Base-by-base conservation (phyloP, 164 flowering plant genomes). In the Amborella trichopoda region DNA sequence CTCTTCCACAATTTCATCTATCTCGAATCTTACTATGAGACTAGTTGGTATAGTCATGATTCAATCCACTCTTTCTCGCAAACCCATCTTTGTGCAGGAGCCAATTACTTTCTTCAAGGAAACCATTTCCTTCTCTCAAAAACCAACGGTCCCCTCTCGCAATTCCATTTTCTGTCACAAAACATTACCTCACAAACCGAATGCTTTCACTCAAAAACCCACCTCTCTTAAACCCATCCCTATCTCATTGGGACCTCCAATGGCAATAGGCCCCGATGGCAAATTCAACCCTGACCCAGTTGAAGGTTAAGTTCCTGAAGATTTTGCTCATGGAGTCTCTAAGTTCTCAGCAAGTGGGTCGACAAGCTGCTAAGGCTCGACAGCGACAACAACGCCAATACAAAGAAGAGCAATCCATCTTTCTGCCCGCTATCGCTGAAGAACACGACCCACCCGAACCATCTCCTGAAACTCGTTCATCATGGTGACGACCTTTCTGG, bases 291-390 rank as follows among this genome's bases (percentile, higher is more conserved):
- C 96, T 2, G 49, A 48, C 32, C 83, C 99, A 0, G 33, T 82
- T 0, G 94, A 78, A 32, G 78, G 80, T 46, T 93, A 91, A 55
- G 87, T 90, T 10, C 74, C 81, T 0, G 99, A 91, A 41, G 96
- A 87, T 51, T 47, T 83, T 8, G 70, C 44, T 16, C 98, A 86
- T 26, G 98, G 98, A 0, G 70, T 91, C 14, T 70, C 77, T 40
- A 81, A 68, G 52, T 81, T 81, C 62, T n/a, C 65, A 78, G 55
- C 96, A 83, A 40, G 75, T 91, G 27, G 59, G 76, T 11, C 94
- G 80, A 33, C 81, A 73, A 20, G 93, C 95, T 3, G 65, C 85
- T 13, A 78, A 82, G 0, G 90, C 85, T 4, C 65, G 93, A 5
- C 74, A 73, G 57, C 56, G 48, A 32, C 60, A 81, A 55, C 94